Base-by-base conservation (phyloP, 768 basidiomycete species). In the Coprinopsis strossmayeri region DNA sequence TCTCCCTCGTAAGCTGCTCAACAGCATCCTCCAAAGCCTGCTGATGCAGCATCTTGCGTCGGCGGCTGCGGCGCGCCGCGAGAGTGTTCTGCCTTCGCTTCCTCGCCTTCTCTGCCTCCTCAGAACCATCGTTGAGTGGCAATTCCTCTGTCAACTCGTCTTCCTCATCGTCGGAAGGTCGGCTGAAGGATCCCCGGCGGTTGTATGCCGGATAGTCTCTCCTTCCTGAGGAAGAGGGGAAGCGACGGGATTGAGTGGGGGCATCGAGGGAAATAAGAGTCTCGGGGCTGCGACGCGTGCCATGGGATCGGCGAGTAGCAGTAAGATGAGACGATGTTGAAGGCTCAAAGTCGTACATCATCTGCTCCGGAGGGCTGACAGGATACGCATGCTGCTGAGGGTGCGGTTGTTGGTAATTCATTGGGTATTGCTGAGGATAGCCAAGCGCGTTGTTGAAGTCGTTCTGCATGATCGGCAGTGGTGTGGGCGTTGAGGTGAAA, bases 41-140 rank as follows among this genome's bases (percentile, higher is more conserved):
- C 55, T 84, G 75, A 54, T 91, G 79, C 59, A 79, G 75, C 34
- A 82, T 63, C 71, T 89, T 91, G 49, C 87, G 76, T 69, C 77
- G 78, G 17, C 91, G 76, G 59, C 82, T 85, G 25, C 85, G 77
- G 1, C 91, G 78, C 4, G 92, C 92, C 0, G 91, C 91, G 3
- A 91, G 65, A 2, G 91, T 92, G 56, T 95, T 95, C 66, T 84
- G 81, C 7, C 82, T 74, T 25, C 91, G 79, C 70, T 91, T 92
- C 35, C 75, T 76, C 57, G 81, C 84, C 54, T 87, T 87, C 55
- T 82, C 82, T 59, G 84, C 79, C 57, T 79, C 68, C 56, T 76
- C 72, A 2, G 73, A 65, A 0, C 74, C 69, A 11, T 77, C 70
- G 11, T 65, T 59, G 12, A 64, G 62, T 2, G 61, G 63, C 18